Evolutionary conservation across 2,329 filamentous ascomycete species (phyloP), one percentile per base, ranked within the genome.

Genomic region (Acrocalymma vagum): DNA sequence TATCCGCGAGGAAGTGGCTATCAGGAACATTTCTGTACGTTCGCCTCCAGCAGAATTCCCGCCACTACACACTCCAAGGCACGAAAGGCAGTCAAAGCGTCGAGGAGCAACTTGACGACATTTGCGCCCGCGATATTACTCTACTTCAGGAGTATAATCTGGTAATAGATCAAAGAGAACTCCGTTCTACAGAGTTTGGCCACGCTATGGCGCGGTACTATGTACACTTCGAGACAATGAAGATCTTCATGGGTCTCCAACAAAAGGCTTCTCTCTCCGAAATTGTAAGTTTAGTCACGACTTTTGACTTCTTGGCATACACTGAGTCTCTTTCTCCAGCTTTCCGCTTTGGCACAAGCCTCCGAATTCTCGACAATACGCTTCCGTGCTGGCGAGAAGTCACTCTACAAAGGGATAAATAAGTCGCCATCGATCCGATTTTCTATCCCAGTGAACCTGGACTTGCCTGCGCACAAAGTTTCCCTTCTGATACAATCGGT

Each of bases 161-260:
- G 6, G 74, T 91, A 9, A 76, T 74, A 14, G 66, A 59, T 6
- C 48, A 62, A 9, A 63, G 74, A 0, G 69, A 69, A 4, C 77
- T 93, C 31, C 75, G 71, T 17, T 83, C 82, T 29, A 93, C 88
- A 0, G 82, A 85, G 32, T 89, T 87, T 58, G 90, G 90, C 2
- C 78, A 86, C 40, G 86, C 86, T 4, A 95, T 95, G 90, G 87
- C 89, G 28, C 81, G 83, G 31, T 95, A 93, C 63, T 93, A 90
- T 72, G 75, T 94, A 3, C 82, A 82, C 15, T 92, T 92, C 54
- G 79, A 86, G 24, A 94, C 89, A 0, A 95, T 94, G 88, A 86
- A 84, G 54, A 65, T 76, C 1, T 75, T 95, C 10, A 71, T 93
- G 28, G 73, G 74, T 0, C 74, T 94, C 36, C 79, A 81, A n/a